A percentile compares a stretch with the other conserved stretches of the same genome.
phyloP scores from a whole-genome alignment of 306 rosid genomes.

The Hippophae rhamnoides region DNA sequence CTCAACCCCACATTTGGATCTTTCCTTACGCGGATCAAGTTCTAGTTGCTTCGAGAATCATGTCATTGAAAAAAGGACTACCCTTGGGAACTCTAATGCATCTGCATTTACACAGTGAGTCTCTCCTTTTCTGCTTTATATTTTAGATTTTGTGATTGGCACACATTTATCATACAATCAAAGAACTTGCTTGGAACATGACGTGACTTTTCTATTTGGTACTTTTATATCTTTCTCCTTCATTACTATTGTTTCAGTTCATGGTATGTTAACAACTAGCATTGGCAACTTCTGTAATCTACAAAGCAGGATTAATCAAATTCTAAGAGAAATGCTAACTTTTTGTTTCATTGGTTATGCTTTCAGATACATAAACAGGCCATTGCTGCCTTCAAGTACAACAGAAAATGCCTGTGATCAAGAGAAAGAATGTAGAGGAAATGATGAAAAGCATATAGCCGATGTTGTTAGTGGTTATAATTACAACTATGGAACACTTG shows the following conservation, averaged over 20 bases:
- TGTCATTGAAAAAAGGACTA: constrained; percentile 42
- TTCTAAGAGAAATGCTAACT: constrained; percentile 5
- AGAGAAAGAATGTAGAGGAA: constrained; percentile 38
- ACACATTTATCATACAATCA: neutral
- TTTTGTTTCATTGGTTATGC: constrained; percentile 10
- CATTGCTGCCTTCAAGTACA: constrained; percentile 35
- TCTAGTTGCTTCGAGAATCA: constrained; percentile 42
- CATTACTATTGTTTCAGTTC: no score
- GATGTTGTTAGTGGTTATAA: constrained; percentile 19
- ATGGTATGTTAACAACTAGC: no score
- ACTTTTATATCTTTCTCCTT: no score
- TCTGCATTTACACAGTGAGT: constrained; percentile 83
- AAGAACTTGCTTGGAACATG: neutral
- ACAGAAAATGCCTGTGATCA: constrained; percentile 28
- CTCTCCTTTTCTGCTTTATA: constrained; percentile 5
- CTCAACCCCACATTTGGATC: constrained; percentile 62
- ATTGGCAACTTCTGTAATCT: no score
- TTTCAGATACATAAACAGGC: constrained; percentile 68
- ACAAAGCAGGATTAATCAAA: no score
- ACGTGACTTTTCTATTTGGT: neutral
- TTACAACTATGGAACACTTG: constrained; percentile 35
- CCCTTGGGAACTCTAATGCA: constrained; percentile 61
- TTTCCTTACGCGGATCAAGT: constrained; percentile 65
- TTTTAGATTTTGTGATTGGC: neutral
- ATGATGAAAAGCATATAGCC: constrained; percentile 30